A percentile compares a stretch with the other conserved stretches of the same genome.
Evolutionary conservation across 805 yeast species (phyloP).

Genomic region (Lipomyces chichibuensis): DNA sequence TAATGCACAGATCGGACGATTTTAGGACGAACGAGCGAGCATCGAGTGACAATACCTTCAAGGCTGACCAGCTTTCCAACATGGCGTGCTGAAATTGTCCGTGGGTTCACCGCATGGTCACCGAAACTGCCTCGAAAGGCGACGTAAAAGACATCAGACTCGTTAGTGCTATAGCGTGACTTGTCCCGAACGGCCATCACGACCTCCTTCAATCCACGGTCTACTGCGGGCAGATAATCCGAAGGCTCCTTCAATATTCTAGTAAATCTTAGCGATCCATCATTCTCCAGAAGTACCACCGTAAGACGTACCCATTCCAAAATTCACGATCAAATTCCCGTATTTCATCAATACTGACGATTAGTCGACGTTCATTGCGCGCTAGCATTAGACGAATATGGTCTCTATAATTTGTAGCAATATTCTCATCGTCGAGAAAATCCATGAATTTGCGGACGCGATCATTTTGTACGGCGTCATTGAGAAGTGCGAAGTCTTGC

Average conservation of each 20-base stretch:
- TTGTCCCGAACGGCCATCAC: slow-evolving; percentile 71
- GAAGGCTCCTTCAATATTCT: slow-evolving; percentile 69
- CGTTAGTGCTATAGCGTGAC: slow-evolving; percentile 56
- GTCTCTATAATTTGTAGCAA: slow-evolving; percentile 64
- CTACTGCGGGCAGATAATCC: slow-evolving; percentile 86
- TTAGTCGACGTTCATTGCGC: slow-evolving; percentile 65
- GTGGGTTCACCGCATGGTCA: slow-evolving; percentile 79
- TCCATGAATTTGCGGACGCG: slow-evolving; percentile 88
- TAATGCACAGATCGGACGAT: slow-evolving; percentile 89
- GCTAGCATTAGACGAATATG: slow-evolving; percentile 73
- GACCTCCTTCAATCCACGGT: slow-evolving; percentile 79
- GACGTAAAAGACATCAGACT: slow-evolving; percentile 67
- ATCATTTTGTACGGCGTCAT: slow-evolving; percentile 48
- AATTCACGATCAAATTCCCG: slow-evolving; percentile 77
- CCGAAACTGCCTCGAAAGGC: slow-evolving; percentile 93
- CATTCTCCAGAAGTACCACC: not conserved
- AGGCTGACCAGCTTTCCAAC: slow-evolving; percentile 81
- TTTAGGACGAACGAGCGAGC: slow-evolving; percentile 91
- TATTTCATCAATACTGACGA: slow-evolving; percentile 81
- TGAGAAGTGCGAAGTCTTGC: not conserved
- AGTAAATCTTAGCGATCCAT: not conserved
- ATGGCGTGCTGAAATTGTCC: slow-evolving; percentile 76
- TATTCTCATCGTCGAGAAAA: slow-evolving; percentile 63
- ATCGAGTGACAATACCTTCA: slow-evolving; percentile 94
- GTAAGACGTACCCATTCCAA: slow-evolving; percentile 62